Evolutionary conservation across 2,329 filamentous ascomycete species (phyloP), one percentile per base, ranked within the genome.

Genomic region (Graphilbum ipis-grandicollis): DNA sequence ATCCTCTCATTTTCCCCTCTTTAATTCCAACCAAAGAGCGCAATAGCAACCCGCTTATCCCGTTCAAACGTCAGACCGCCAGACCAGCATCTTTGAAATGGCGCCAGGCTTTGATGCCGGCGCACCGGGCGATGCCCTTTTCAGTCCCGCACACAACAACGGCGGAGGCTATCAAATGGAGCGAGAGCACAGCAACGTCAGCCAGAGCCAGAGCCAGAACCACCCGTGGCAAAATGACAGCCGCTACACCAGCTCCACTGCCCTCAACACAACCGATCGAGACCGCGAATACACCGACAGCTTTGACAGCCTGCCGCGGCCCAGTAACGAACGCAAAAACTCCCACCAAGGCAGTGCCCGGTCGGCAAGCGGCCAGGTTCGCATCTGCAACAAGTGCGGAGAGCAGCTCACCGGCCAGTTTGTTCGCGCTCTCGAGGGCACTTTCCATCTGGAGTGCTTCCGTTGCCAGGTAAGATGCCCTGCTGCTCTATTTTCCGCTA

Each of bases 401-500:
- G 80, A 88, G 55, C 68, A 78, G 38, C 65, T 98, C 54, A 92
- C 84, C 2, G 90, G 90, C 31, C 90, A 98, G 58, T 98, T 96
- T 54, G 90, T 98, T 45, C 75, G 90, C 49, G 90, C 90, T 33
- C 61, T 98, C 38, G 84, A 86, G 38, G 86, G 85, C 40, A 96
- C 88, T 37, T 98, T 84, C 56, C 90, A 98, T 62, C 62, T 98
- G 46, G 88, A 98, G 56, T 98, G 90, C 66, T 98, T 98, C 60
- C 92, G 84, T 55, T 98, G 90, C 58, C 74, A 84, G 60, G 88
- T 94, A 68, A n/a, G n/a, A n/a, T n/a, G n/a, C n/a, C n/a, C n/a
- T n/a, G n/a, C n/a, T n/a, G n/a, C n/a, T n/a, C n/a, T n/a, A n/a
- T n/a, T n/a, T n/a, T n/a, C n/a, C n/a, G n/a, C n/a, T n/a, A n/a